phyloP scores from a whole-genome alignment of 2,329 filamentous ascomycete genomes.

The Rugonectria rugulosa region DNA sequence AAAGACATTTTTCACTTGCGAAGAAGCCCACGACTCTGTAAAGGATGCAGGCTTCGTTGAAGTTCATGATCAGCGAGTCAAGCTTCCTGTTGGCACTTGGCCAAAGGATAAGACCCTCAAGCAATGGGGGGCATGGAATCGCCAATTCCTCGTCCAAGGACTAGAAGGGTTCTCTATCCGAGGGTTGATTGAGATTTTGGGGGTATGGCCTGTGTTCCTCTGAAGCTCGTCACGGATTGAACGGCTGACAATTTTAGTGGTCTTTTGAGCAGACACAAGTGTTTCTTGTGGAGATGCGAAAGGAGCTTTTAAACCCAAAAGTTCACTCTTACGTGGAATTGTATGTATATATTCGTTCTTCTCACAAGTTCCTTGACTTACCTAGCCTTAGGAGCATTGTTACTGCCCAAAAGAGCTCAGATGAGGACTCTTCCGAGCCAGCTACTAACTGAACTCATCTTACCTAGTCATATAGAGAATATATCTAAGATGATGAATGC shows the following conservation, averaged over 20 bases:
- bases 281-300: constrained; percentile 14
- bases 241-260: too few relatives aligned
- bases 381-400: too few relatives aligned
- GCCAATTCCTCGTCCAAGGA: constrained; percentile 25
- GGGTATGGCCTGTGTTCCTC: too few relatives aligned
- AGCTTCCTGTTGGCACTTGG: constrained; percentile 35
- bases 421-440: too few relatives aligned
- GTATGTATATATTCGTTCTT: too few relatives aligned
- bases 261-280: constrained; percentile 14
- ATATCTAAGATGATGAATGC: too few relatives aligned
- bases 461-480: too few relatives aligned
- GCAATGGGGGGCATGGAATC: constrained; percentile 30
- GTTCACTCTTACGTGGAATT: constrained; percentile 13
- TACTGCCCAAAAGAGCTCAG: too few relatives aligned
- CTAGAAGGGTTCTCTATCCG: constrained; percentile 33
- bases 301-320: constrained; percentile 6
- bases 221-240: too few relatives aligned
- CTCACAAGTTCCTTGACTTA: too few relatives aligned
- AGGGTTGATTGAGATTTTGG: constrained; percentile 26
- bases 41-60: constrained; percentile 26
- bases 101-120: constrained; percentile 38
- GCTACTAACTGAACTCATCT: too few relatives aligned
- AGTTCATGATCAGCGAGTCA: constrained; percentile 21
- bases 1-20: constrained; percentile 28
- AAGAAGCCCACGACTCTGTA: constrained; percentile 23